Percentiles rank a stretch among this genome's conserved stretches.
These are phyloP conservation scores for Penicillium waksmanii DNA, from an alignment of 495 filamentous ascomycete genomes.

Conservation along the genomic window DNA sequence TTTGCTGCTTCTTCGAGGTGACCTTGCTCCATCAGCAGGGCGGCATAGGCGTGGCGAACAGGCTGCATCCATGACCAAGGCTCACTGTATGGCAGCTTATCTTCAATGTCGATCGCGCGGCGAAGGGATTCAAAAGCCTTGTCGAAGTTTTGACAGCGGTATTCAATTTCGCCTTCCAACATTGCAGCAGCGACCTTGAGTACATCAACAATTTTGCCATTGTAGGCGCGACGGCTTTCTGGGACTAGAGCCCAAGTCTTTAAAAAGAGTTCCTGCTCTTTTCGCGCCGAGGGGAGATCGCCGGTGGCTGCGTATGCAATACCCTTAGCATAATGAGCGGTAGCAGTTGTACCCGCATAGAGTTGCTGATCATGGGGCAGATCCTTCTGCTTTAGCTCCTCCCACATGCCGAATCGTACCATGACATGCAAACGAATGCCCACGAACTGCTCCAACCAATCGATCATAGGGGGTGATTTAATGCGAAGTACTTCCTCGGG, in stretches of 20 bases:
- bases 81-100: constrained; percentile 61
- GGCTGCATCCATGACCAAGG: constrained; percentile 73
- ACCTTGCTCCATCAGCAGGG: constrained; percentile 62
- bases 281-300: constrained; percentile 44
- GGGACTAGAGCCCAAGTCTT: constrained; percentile 49
- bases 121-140: constrained; percentile 54
- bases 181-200: constrained; percentile 58
- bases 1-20: constrained; percentile 53
- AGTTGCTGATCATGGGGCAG: constrained; percentile 53
- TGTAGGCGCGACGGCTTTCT: constrained; percentile 51
- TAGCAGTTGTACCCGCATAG: constrained; percentile 60
- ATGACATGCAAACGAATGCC: constrained; percentile 61
- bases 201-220: constrained; percentile 59
- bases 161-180: constrained; percentile 67
- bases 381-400: constrained; percentile 53
- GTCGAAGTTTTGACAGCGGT: constrained; percentile 56
- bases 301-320: constrained; percentile 58
- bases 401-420: constrained; percentile 67
- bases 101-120: constrained; percentile 50
- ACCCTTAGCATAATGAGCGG: constrained; percentile 61
- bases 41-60: constrained; percentile 64
- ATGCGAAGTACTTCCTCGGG: constrained; percentile 60
- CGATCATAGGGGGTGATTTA: constrained; percentile 64
- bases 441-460: constrained; percentile 67
- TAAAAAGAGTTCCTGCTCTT: constrained; percentile 46